These are phyloP conservation scores for Candida fluviatilis DNA, from an alignment of 805 yeast genomes.

Conservation along the genomic window DNA sequence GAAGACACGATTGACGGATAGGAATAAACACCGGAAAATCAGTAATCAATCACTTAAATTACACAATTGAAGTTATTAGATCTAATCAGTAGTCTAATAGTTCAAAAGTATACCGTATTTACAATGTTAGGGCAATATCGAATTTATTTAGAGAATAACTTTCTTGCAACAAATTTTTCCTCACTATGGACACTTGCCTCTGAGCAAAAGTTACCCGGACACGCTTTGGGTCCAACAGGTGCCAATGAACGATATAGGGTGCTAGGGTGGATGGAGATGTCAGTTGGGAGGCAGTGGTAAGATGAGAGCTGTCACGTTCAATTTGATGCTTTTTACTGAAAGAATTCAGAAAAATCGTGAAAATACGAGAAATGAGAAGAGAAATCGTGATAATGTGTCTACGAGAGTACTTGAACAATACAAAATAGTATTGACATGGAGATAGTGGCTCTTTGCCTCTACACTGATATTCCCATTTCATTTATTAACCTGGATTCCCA, in stretches of 20 bases:
- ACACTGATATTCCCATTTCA: too few species aligned
- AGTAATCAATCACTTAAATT: not conserved
- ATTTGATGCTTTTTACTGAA: too few species aligned
- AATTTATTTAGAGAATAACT: not conserved
- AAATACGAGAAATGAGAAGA: too few species aligned
- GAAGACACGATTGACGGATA: constrained; percentile 30
- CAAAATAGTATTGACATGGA: too few species aligned
- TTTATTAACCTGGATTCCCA: too few species aligned
- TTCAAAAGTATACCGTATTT: not conserved
- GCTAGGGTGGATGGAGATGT: not conserved
- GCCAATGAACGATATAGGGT: too few species aligned
- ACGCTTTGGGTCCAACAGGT: not conserved
- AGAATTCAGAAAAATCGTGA: too few species aligned
- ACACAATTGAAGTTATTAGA: constrained; percentile 15
- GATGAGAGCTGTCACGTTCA: too few species aligned
- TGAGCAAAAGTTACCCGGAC: not conserved
- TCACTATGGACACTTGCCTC: not conserved
- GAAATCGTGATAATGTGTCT: too few species aligned
- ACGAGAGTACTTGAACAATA: too few species aligned
- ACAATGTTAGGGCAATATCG: not conserved
- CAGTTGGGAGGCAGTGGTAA: too few species aligned
- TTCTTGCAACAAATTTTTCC: not conserved
- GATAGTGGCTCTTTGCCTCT: too few species aligned
- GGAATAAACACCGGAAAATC: constrained; percentile 1
- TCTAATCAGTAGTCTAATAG: constrained; percentile 38